Evolutionary conservation across 1,139 yeast genomes (phyloP), one percentile per base, ranked within the genome.

Genomic region (Yamadazyma membranifaciens): DNA sequence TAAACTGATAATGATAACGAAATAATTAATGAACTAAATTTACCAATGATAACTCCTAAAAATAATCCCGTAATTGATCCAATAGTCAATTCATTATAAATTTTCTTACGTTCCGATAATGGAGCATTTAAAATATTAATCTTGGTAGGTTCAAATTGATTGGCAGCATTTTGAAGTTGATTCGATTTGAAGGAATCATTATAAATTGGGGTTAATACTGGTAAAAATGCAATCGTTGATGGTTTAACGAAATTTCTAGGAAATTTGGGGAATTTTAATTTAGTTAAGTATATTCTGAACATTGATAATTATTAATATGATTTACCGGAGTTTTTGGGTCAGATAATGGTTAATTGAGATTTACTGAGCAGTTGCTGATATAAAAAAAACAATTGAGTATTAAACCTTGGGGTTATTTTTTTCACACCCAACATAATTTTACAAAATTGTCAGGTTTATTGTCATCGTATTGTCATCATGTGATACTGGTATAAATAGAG

Each of bases 1-100:
- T 81, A 75, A 28, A 75, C 60, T 4, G 81, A 65, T 31, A 81
- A 67, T 1, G 80, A 59, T 38, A 80, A 53, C 31, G 78, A 68
- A 35, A 81, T 80, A 36, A 84, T 65, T 24, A 81, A 70, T 26
- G 80, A 70, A 43, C 83, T 75, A 44, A 84, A 65, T 55, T 82
- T 81, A n/a, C 91, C 89, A 15, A 78, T 70, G 17, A 83, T 65
- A 33, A 78, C 67, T 1, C 92, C 92, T 39, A 78, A 52, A 36
- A 80, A 68, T 43, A 83, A 63, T 0, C 92, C 92, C 6, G 80
- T 67, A 49, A 83, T 69, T 3, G 87, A 80, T 4, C 92, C 92
- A 44, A 82, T 62, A 12, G 88, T 75, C 52, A 84, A 65, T 54
- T 84, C 87, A 52, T 78, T 77, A 56, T 84, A 84, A 56, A 80